These are phyloP conservation scores for Mesotaenium endlicherianum DNA, from an alignment of 139 green algal species.

Conservation along the genomic window DNA sequence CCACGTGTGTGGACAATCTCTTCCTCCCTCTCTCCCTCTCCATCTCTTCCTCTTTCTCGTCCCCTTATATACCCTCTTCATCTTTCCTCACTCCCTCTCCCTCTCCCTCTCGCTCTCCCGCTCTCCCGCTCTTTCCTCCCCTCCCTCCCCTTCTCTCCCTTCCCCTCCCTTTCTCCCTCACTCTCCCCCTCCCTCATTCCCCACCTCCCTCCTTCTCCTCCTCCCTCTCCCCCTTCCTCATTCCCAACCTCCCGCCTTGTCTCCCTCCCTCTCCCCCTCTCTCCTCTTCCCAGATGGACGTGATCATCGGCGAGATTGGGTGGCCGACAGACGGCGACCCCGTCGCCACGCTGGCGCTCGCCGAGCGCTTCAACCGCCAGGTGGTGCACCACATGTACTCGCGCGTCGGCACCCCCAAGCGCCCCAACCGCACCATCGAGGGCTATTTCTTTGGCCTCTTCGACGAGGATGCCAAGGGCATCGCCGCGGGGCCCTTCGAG, in stretches of 20 bases:
- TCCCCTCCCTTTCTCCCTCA: too few relatives aligned
- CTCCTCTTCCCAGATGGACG: not conserved
- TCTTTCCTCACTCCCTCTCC: too few relatives aligned
- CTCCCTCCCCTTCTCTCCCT: too few relatives aligned
- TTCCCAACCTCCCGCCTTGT: not conserved
- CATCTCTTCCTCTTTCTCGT: too few relatives aligned
- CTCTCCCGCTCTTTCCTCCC: too few relatives aligned
- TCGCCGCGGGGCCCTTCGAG: constrained; percentile 11
- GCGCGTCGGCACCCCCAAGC: not conserved
- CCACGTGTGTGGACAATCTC: too few relatives aligned
- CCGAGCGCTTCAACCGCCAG: constrained; percentile 10
- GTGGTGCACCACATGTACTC: not conserved
- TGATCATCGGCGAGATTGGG: constrained; percentile 20
- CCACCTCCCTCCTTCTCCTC: not conserved
- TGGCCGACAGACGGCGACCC: constrained; percentile 27
- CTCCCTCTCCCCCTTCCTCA: not conserved
- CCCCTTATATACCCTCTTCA: too few relatives aligned
- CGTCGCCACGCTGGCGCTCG: not conserved
- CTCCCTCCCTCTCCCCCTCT: not conserved
- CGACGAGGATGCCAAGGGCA: constrained; percentile 31
- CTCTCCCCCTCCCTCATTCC: not conserved
- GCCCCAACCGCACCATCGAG: not conserved
- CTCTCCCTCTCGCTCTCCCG: too few relatives aligned
- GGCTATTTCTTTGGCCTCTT: constrained; percentile 32
- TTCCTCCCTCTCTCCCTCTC: too few relatives aligned